Base-by-base conservation (phyloP, 345 rosid species). In the Brassica carinata region DNA sequence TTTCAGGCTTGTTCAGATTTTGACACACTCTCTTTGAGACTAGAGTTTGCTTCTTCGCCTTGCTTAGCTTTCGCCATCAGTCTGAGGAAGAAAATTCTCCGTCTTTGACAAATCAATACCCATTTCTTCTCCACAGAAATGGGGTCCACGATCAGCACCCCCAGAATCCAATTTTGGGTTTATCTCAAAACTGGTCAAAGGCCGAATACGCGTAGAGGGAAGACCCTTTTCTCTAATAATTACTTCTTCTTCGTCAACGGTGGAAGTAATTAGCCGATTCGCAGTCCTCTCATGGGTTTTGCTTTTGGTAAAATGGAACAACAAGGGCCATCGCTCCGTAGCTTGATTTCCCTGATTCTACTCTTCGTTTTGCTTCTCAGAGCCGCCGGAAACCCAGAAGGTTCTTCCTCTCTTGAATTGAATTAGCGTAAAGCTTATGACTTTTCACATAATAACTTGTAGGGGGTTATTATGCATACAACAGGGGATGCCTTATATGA, bases 401-500 rank as follows among this genome's bases (percentile, higher is more conserved):
- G 51, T 43, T 43, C 14, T 43, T 43, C 51, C 51, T 43, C 51
- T 43, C 51, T 43, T 43, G 51, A 43, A 43, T 43, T 43, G 51
- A 43, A 43, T 43, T 43, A 13, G 26, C 18, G 26, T 55, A 55
- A 17, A 55, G 61, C 9, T 55, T 55, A 17, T 17, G 64, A 29
- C 66, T 64, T 55, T 29, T 29, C 14, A 43, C 51, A 43, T 43
- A 43, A 43, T 59, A 19, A 23, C 29, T 59, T 59, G 64, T 62
- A 3, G 4, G n/a, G 67, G 17, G 18, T 30, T 7, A 10, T 26
- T 2, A 14, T 29, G 6, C 82, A 94, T 43, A 36, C 51, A 29
- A 29, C 51, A 43, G 98, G 94, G 65, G 97, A 92, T 70, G 97
- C 96, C 65, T 83, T 94, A 82, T 86, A 78, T 85, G 81, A 85